Percentiles rank a stretch among this genome's conserved stretches.
Evolutionary conservation across 768 basidiomycete genomes (phyloP).

Genomic region (Naematelia encephala): DNA sequence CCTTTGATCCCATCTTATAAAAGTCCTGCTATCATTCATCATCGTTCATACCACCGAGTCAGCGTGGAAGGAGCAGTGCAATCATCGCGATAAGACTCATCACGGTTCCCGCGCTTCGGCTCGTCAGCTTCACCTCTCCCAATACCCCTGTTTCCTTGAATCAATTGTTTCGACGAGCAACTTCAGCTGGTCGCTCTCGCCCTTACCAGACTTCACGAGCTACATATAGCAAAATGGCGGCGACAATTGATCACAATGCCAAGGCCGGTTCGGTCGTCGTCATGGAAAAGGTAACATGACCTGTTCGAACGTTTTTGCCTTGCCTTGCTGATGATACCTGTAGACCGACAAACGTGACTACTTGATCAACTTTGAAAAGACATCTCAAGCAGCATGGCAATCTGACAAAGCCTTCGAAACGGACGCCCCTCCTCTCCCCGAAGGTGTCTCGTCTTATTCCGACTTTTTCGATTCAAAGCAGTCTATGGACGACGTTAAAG

Average conservation of each 20-base stretch:
- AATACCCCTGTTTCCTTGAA: background rate
- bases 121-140: background rate
- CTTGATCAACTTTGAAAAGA: slow-evolving; percentile 73
- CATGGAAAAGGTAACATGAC: slow-evolving; percentile 46
- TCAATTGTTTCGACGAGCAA: background rate
- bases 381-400: slow-evolving; percentile 80
- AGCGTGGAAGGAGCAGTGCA: background rate
- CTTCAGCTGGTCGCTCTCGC: background rate
- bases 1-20: no score
- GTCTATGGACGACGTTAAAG: slow-evolving; percentile 60
- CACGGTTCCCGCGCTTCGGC: background rate
- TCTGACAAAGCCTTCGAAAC: slow-evolving; percentile 76
- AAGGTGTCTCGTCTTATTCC: slow-evolving; percentile 53
- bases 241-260: slow-evolving; percentile 32
- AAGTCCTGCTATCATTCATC: no score
- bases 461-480: slow-evolving; percentile 60
- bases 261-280: slow-evolving; percentile 40
- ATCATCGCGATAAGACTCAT: background rate
- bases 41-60: background rate
- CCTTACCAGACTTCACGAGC: background rate
- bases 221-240: slow-evolving; percentile 42
- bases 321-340: slow-evolving; percentile 13
- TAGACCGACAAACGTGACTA: slow-evolving; percentile 93
- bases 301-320: background rate
- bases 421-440: slow-evolving; percentile 65